Conservation (phyloP, 176 grass and related monocot species). For the Leersia perrieri region DNA sequence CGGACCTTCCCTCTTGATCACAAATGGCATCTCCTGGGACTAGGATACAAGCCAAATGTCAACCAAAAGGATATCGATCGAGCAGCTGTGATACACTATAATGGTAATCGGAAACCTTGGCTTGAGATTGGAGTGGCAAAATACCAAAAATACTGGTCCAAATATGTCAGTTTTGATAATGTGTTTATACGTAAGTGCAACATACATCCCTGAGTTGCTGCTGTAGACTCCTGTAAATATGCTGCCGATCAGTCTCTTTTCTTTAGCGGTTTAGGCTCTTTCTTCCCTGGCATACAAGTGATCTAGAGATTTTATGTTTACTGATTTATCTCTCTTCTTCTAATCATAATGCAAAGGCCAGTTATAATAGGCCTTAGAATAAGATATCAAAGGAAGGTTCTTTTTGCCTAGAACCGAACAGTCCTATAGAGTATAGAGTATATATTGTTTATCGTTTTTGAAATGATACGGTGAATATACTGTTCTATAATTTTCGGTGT, state of each 20-base stretch:
- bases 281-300: background rate
- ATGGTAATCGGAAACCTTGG: slow-evolving; percentile 88
- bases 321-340: background rate
- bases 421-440: too few species aligned
- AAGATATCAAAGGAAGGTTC: too few species aligned
- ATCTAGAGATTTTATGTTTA: slow-evolving; percentile 10
- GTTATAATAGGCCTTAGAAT: background rate
- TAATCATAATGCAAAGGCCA: slow-evolving; percentile 6
- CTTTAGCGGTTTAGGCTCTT: background rate
- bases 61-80: slow-evolving; percentile 49
- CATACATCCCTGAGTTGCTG: slow-evolving; percentile 47
- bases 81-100: slow-evolving; percentile 75
- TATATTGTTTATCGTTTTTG: too few species aligned
- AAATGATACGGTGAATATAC: too few species aligned
- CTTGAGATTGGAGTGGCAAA: slow-evolving; percentile 65
- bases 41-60: slow-evolving; percentile 69
- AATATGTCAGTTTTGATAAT: slow-evolving; percentile 57
- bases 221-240: background rate
- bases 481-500: too few species aligned
- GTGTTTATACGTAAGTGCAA: slow-evolving; percentile 62
- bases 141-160: slow-evolving; percentile 78
- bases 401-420: too few species aligned
- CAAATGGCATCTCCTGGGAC: slow-evolving; percentile 73
- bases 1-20: slow-evolving; percentile 53
- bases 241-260: background rate